phyloP scores from a whole-genome alignment of 345 rosid genomes.

The Brassica nigra region DNA sequence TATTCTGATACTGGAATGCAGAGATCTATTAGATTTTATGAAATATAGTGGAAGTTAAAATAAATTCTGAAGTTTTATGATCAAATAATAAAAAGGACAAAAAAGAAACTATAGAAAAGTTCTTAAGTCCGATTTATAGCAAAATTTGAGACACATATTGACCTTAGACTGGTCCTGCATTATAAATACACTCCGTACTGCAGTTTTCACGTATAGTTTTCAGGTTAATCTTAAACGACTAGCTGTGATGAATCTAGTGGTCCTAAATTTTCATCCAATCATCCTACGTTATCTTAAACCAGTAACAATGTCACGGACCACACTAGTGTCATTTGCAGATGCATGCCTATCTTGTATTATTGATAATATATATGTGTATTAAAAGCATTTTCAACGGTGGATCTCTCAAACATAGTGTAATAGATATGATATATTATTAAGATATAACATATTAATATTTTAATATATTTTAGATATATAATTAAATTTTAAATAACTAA shows the following conservation, averaged over 20 bases:
- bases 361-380: not conserved
- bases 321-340: slow-evolving; percentile 1
- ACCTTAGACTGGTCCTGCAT: not conserved
- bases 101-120: not conserved
- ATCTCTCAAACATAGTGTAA: too few relatives aligned
- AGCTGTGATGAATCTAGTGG: not conserved
- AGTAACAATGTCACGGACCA: not conserved
- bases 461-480: too few relatives aligned
- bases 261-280: not conserved
- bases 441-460: too few relatives aligned
- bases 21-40: not conserved
- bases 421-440: too few relatives aligned
- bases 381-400: too few relatives aligned
- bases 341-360: not conserved
- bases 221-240: not conserved
- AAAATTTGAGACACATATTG: not conserved
- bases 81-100: too few relatives aligned
- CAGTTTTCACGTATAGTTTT: not conserved
- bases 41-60: not conserved
- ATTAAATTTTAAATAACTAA: too few relatives aligned
- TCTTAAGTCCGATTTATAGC: not conserved
- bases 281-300: not conserved
- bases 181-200: not conserved
- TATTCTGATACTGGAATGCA: not conserved
- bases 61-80: not conserved